phyloP scores from a whole-genome alignment of 2,329 filamentous ascomycete genomes.

The Monilinia fructigena region DNA sequence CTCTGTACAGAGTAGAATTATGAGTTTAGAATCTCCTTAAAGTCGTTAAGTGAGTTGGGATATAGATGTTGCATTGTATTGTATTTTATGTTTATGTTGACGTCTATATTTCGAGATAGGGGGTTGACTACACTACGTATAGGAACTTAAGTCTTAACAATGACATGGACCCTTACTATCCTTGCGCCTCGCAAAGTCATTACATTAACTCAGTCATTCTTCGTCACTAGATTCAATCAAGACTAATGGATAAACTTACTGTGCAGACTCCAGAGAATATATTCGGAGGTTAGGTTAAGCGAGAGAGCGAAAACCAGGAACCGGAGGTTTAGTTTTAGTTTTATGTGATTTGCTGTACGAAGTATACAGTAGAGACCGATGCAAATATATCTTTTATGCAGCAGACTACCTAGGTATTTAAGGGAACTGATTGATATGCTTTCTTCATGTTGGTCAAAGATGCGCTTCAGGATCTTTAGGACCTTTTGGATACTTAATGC shows the following conservation, averaged over 20 bases:
- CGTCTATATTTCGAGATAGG: too few relatives aligned
- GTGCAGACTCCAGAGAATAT: not conserved
- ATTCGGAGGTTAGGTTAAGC: not conserved
- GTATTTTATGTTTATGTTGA: too few relatives aligned
- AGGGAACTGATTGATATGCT: not conserved
- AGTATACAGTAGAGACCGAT: too few relatives aligned
- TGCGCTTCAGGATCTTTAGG: not conserved
- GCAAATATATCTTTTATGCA: conserved; percentile 6
- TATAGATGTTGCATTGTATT: too few relatives aligned
- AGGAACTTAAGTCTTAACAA: too few relatives aligned
- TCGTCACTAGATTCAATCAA: not conserved
- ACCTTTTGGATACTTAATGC: not conserved
- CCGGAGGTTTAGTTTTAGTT: not conserved
- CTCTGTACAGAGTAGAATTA: too few relatives aligned
- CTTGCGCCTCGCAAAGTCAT: too few relatives aligned
- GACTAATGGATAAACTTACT: not conserved
- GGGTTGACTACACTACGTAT: too few relatives aligned
- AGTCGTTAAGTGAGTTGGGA: too few relatives aligned
- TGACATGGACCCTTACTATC: too few relatives aligned
- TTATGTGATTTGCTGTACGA: too few relatives aligned
- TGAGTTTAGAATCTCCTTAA: not conserved
- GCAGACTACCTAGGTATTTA: not conserved
- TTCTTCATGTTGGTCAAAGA: not conserved
- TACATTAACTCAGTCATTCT: too few relatives aligned
- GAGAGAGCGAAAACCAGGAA: not conserved